phyloP scores from a whole-genome alignment of 345 rosid species.

The Psidium guajava region DNA sequence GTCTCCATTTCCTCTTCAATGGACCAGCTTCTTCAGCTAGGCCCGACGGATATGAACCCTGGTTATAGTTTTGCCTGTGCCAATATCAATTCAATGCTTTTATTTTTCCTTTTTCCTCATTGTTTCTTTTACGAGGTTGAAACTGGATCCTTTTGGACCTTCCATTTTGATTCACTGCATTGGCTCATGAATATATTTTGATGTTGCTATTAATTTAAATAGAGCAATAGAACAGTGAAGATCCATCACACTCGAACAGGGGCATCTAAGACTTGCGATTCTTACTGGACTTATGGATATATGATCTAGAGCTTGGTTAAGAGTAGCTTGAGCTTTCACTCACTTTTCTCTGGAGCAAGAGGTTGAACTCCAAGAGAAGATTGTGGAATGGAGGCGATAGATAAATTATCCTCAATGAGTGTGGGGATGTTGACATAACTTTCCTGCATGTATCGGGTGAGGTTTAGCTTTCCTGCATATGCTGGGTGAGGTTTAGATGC shows the following conservation, averaged over 20 bases:
- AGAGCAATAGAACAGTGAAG: neutral
- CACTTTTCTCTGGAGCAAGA: neutral
- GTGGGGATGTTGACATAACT: neutral
- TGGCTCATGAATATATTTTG: neutral
- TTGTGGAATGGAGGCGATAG: neutral
- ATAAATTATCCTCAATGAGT: neutral
- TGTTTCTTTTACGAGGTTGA: neutral
- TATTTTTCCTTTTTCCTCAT: neutral
- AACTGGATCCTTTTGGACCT: neutral
- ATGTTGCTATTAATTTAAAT: neutral
- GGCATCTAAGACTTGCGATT: neutral
- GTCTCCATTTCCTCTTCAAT: neutral
- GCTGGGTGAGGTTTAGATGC: neutral
- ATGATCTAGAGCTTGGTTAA: neutral
- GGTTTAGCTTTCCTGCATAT: neutral
- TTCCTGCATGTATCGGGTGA: neutral
- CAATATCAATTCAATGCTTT: neutral
- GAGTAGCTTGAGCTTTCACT: neutral
- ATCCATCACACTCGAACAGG: neutral
- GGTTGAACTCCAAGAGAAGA: neutral
- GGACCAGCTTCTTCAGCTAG: neutral
- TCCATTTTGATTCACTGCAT: neutral
- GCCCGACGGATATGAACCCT: neutral
- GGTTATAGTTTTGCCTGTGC: neutral
- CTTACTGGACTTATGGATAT: neutral